Evolutionary conservation across 306 rosid genomes (phyloP).

Genomic region (Prunus salicina): DNA sequence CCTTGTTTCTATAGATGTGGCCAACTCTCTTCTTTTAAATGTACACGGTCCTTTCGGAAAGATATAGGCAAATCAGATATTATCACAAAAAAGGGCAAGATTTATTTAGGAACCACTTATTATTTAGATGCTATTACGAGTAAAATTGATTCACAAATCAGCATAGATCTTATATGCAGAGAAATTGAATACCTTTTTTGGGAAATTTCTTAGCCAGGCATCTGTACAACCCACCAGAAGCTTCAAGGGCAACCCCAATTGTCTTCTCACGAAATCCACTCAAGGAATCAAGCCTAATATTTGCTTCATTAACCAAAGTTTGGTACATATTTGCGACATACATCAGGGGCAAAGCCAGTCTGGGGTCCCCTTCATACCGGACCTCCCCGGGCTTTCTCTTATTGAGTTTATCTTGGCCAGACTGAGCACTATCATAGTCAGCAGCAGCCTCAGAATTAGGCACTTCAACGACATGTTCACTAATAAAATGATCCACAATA

Average conservation of each 20-base stretch:
- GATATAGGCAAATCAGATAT: conserved; percentile 8
- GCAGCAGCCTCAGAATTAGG: conserved; percentile 55
- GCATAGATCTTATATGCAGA: not conserved
- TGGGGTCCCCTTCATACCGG: conserved; percentile 77
- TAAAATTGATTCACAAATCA: not conserved
- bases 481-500: conserved; percentile 76
- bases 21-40: conserved; percentile 91
- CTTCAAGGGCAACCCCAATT: conserved; percentile 96
- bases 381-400: conserved; percentile 81
- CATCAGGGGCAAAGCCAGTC: conserved; percentile 82
- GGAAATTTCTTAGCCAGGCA: conserved; percentile 90
- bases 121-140: not conserved
- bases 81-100: not conserved
- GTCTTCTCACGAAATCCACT: conserved; percentile 87
- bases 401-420: conserved; percentile 63
- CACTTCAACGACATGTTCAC: conserved; percentile 52
- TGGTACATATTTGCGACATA: conserved; percentile 95
- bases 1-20: conserved; percentile 90
- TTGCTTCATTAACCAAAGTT: conserved; percentile 67
- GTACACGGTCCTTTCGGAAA: conserved; percentile 54
- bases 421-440: conserved; percentile 32
- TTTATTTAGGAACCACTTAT: not conserved
- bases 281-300: conserved; percentile 78
- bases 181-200: conserved; percentile 58
- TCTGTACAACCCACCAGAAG: conserved; percentile 96